Conservation (phyloP, 352 stramenopile genomes). For the Phytophthora sojae region DNA sequence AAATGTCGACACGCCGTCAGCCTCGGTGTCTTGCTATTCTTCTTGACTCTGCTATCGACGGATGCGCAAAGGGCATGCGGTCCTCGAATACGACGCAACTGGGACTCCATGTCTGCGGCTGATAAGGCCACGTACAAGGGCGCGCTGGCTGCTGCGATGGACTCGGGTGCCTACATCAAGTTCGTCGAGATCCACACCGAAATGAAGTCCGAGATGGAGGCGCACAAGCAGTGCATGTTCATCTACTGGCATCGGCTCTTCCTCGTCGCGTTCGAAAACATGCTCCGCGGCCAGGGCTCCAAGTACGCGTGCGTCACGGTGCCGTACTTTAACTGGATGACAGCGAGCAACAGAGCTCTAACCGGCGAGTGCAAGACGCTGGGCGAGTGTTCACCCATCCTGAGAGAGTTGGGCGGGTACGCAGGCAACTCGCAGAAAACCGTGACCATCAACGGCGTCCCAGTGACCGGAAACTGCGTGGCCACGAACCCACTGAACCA, state of each 20-base stretch:
- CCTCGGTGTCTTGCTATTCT: constrained; percentile 11
- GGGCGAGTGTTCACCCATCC: constrained; percentile 47
- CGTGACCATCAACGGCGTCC: constrained; percentile 52
- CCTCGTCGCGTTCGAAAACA: constrained; percentile 79
- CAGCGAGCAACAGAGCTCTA: constrained; percentile 44
- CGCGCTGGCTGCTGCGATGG: constrained; percentile 54
- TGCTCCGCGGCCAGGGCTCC: constrained; percentile 61
- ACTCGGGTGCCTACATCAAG: constrained; percentile 55
- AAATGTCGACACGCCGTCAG: constrained; percentile 10
- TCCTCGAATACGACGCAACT: constrained; percentile 50
- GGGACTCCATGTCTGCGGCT: constrained; percentile 35
- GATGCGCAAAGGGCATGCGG: constrained; percentile 23
- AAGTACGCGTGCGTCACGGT: constrained; percentile 72
- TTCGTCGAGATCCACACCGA: constrained; percentile 69
- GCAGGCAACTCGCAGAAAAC: constrained; percentile 10
- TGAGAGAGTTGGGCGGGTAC: constrained; percentile 48
- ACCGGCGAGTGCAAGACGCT: constrained; percentile 56
- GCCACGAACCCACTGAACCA: constrained; percentile 45
- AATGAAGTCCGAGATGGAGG: constrained; percentile 50
- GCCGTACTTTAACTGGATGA: constrained; percentile 81
- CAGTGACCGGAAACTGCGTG: constrained; percentile 45
- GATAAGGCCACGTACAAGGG: constrained; percentile 56
- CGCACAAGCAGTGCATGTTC: constrained; percentile 74
- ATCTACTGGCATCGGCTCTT: constrained; percentile 82
- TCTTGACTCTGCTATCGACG: constrained; percentile 3